These are phyloP conservation scores for Vaucheria bursata DNA, from an alignment of 352 stramenopile species.

Conservation along the genomic window DNA sequence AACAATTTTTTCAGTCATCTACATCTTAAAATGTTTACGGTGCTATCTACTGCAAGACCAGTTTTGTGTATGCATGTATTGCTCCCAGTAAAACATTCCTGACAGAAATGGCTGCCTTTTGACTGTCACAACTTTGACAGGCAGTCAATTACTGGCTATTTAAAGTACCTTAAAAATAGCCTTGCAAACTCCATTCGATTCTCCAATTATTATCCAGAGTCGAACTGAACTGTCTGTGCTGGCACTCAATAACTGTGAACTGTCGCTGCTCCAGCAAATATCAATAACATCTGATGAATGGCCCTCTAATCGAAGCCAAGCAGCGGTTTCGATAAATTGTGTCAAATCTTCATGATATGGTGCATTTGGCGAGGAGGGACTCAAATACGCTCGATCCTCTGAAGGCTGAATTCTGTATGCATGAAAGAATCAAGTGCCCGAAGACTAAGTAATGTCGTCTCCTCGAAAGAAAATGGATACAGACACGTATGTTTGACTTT, in stretches of 20 bases:
- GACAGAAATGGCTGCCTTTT: background rate
- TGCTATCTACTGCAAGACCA: background rate
- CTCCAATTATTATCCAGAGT: background rate
- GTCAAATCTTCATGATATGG: background rate
- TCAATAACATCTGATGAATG: constrained; percentile 4
- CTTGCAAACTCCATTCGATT: background rate
- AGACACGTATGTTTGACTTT: background rate
- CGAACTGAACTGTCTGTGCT: constrained; percentile 4
- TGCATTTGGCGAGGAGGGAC: background rate
- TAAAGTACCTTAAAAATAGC: constrained; percentile 4
- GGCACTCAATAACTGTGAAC: background rate
- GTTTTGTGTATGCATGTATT: background rate
- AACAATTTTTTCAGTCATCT: background rate
- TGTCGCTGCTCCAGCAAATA: background rate
- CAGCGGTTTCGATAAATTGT: background rate
- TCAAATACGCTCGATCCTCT: background rate
- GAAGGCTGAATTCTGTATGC: too few species aligned
- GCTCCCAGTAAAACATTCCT: background rate
- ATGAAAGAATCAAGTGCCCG: too few species aligned
- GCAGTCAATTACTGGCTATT: too few species aligned
- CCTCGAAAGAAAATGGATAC: background rate
- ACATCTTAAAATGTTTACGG: background rate
- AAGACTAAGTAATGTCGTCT: background rate
- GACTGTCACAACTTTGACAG: background rate
- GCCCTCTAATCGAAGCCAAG: background rate